A percentile compares a stretch with the other conserved stretches of the same genome.
These are phyloP conservation scores for Schoenoplectus triqueter DNA, from an alignment of 202 grass and related monocot genomes.

Conservation along the genomic window DNA sequence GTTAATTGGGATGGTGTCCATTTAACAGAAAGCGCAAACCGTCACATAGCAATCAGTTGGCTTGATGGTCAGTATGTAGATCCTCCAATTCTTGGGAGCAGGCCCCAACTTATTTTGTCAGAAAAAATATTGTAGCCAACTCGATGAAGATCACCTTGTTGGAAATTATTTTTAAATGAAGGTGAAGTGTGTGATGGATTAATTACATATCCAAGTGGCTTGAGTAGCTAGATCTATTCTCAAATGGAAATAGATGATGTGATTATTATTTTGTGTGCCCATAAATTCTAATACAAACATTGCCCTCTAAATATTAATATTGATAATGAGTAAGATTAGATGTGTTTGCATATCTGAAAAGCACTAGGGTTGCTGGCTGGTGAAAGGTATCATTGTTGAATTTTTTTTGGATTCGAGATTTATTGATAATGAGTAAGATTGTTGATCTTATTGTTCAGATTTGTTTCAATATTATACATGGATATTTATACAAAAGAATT, in stretches of 20 bases:
- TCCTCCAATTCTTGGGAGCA: background rate
- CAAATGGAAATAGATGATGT: conserved; percentile 22
- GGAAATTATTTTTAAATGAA: background rate
- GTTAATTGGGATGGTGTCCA: conserved; percentile 33
- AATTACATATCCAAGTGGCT: too few species aligned
- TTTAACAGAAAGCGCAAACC: conserved; percentile 33
- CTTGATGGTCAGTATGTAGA: conserved; percentile 8
- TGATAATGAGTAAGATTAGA: too few species aligned
- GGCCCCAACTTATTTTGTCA: background rate
- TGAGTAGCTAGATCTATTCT: too few species aligned
- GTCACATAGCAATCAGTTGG: conserved; percentile 14
- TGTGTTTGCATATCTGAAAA: too few species aligned
- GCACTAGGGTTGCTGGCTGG: too few species aligned
- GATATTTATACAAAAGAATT: too few species aligned
- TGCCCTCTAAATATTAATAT: background rate
- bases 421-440: too few species aligned
- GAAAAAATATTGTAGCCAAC: background rate
- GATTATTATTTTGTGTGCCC: background rate
- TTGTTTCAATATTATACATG: too few species aligned
- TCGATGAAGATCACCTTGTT: background rate
- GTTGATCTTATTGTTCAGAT: too few species aligned
- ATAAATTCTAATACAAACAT: background rate
- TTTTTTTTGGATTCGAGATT: too few species aligned
- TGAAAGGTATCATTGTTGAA: too few species aligned
- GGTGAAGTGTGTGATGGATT: background rate